Evolutionary conservation across 2,329 filamentous ascomycete genomes (phyloP), one percentile per base, ranked within the genome.

Genomic region (Sphaerulina vaccinii): DNA sequence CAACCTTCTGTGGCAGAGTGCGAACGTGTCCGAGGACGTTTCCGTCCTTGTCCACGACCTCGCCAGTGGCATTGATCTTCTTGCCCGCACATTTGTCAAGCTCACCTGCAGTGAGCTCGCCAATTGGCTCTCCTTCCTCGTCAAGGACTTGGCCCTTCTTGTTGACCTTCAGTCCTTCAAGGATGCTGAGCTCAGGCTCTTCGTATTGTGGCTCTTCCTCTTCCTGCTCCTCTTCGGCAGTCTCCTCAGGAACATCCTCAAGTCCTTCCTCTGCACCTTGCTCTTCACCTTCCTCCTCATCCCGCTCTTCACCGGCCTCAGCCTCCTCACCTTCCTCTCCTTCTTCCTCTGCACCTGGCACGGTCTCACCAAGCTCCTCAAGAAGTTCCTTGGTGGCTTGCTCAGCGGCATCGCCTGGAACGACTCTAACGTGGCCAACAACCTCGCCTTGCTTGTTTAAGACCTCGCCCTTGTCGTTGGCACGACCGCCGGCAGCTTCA

Each of bases 31-130:
- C 83, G 55, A 86, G 76, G 56, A 86, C 75, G 37, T 83, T 82
- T 38, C 83, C 82, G 39, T 81, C 78, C 65, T 77, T 81, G 65
- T 84, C 82, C 63, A 84, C 75, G 50, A 86, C 80, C 62, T 85
- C 83, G 16, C 83, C 83, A 68, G 84, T 75, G 53, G 77, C 78
- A 58, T 86, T 84, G 59, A 83, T 73, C 68, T 84, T 85, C 71
- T 84, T 84, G 52, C 83, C 77, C 15, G 84, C 80, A 56, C 83
- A 85, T 56, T 84, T 80, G 11, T 77, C 68, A 10, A 85, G 68
- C 46, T 85, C 79, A 36, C 84, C 84, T 58, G 79, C 77, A 35
- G 69, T 65, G 36, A 81, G 74, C 60, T 79, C 75, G 24, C 77
- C 78, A 58, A 80, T 77, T 5, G 72, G 68, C 53, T 80, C 78